These are phyloP conservation scores for Podospora appendiculata DNA, from an alignment of 495 filamentous ascomycete genomes.

Conservation along the genomic window DNA sequence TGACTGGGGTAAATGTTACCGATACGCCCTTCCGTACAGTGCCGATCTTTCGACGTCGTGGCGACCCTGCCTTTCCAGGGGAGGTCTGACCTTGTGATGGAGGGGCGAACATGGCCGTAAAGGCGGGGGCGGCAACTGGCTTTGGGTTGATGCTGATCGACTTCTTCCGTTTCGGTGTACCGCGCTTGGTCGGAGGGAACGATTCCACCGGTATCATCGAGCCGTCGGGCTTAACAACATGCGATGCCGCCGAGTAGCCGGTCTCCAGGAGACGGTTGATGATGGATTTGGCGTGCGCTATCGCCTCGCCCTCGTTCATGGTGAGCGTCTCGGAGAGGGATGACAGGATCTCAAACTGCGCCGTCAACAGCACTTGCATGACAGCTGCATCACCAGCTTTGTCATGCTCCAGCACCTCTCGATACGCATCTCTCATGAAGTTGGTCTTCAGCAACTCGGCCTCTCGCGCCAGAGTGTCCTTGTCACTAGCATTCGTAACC, in stretches of 20 bases:
- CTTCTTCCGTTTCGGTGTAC: slow-evolving; percentile 73
- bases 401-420: slow-evolving; percentile 75
- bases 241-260: slow-evolving; percentile 62
- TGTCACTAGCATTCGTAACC: slow-evolving; percentile 57
- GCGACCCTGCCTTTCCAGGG: slow-evolving; percentile 59
- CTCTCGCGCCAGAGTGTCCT: slow-evolving; percentile 66
- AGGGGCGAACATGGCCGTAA: slow-evolving; percentile 28
- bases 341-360: slow-evolving; percentile 85
- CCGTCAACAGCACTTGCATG: slow-evolving; percentile 73
- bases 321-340: slow-evolving; percentile 71
- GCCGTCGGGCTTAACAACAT: slow-evolving; percentile 87
- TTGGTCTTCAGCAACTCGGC: slow-evolving; percentile 75
- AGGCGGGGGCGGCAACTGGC: slow-evolving; percentile 25
- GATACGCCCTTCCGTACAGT: slow-evolving; percentile 67
- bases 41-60: slow-evolving; percentile 65
- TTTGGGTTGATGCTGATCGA: slow-evolving; percentile 24
- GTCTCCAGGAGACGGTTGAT: slow-evolving; percentile 70
- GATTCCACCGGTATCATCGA: slow-evolving; percentile 53
- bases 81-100: slow-evolving; percentile 33
- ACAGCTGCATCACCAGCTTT: slow-evolving; percentile 68
- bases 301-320: slow-evolving; percentile 74
- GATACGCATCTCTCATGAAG: slow-evolving; percentile 73
- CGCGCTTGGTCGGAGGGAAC: slow-evolving; percentile 59
- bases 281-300: slow-evolving; percentile 70
- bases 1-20: slow-evolving; percentile 57